These are phyloP conservation scores for Populus nigra DNA, from an alignment of 345 rosid species.

Conservation along the genomic window DNA sequence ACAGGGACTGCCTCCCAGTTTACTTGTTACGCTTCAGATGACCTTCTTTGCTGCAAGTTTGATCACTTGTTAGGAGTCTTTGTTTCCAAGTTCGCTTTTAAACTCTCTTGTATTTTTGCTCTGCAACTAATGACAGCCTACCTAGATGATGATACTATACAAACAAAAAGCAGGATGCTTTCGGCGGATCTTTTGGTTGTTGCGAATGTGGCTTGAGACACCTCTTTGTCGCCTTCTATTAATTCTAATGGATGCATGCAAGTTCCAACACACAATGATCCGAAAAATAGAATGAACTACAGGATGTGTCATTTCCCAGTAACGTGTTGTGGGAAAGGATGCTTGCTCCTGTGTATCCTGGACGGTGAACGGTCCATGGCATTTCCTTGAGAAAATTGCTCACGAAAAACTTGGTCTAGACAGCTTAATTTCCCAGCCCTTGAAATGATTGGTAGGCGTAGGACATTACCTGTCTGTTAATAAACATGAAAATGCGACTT, in stretches of 20 bases:
- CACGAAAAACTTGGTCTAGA: too few relatives aligned
- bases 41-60: background rate
- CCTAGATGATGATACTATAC: background rate
- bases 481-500: background rate
- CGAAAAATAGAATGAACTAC: background rate
- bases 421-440: too few relatives aligned
- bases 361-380: too few relatives aligned
- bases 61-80: background rate
- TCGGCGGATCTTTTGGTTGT: background rate
- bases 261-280: background rate
- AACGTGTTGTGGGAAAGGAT: too few relatives aligned
- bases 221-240: background rate
- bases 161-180: background rate
- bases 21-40: background rate
- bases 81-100: background rate
- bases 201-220: background rate
- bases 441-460: too few relatives aligned
- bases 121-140: background rate
- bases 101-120: background rate
- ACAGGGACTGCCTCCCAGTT: background rate
- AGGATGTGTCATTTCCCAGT: background rate
- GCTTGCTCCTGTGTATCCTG: too few relatives aligned
- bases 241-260: background rate
- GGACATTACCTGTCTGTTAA: background rate
- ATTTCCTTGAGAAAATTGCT: too few relatives aligned